Evolutionary conservation across 2,329 filamentous ascomycete species (phyloP).

Genomic region (Diaporthe citrichinensis): DNA sequence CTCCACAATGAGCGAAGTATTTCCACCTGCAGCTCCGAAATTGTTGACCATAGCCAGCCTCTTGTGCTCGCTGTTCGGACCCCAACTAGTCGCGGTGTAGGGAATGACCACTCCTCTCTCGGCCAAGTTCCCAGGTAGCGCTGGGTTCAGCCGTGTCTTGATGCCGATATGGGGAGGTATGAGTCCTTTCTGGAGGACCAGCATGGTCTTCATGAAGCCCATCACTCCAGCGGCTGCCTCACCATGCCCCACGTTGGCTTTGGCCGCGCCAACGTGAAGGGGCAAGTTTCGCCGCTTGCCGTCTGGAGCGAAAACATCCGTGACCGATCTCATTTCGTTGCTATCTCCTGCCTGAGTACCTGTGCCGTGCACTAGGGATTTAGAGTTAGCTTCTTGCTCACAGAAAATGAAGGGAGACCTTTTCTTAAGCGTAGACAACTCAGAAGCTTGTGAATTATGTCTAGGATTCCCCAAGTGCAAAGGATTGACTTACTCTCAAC

Average conservation of each 20-base stretch:
- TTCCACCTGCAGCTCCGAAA: constrained; percentile 33
- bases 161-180: constrained; percentile 67
- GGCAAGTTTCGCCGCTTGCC: constrained; percentile 50
- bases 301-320: constrained; percentile 68
- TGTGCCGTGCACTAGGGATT: constrained; percentile 70
- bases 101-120: background rate
- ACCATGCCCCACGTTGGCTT: constrained; percentile 63
- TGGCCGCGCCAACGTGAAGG: constrained; percentile 51
- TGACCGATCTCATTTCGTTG: constrained; percentile 74
- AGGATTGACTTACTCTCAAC: constrained; percentile 62
- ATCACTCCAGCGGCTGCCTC: constrained; percentile 60
- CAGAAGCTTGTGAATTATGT: no score
- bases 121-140: constrained; percentile 12
- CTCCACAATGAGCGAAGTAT: constrained; percentile 11
- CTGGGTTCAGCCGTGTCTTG: constrained; percentile 49
- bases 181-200: constrained; percentile 62
- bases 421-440: no score
- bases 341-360: constrained; percentile 80
- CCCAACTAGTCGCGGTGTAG: background rate
- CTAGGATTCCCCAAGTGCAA: no score
- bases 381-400: no score
- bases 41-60: constrained; percentile 25
- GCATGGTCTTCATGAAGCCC: constrained; percentile 61
- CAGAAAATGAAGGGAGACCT: no score
- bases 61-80: background rate